Percentiles rank a stretch among this genome's conserved stretches.
These are phyloP conservation scores for Chaetomium tenue DNA, from an alignment of 495 filamentous ascomycete species.

Conservation along the genomic window DNA sequence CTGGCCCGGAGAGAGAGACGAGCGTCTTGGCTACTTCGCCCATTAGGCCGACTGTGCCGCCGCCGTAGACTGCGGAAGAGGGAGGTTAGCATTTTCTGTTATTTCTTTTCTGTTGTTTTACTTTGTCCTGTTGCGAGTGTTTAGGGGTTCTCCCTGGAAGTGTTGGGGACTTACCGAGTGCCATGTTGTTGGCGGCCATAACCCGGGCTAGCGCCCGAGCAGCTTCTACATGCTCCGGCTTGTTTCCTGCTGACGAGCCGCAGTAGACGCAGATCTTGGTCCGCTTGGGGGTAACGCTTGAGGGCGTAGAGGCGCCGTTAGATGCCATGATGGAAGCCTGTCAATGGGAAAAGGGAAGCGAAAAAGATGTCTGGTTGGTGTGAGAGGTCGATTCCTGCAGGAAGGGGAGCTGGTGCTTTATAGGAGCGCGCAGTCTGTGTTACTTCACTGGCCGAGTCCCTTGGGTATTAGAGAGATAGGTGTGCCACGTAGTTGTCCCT, in stretches of 20 bases:
- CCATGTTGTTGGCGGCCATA: constrained; percentile 71
- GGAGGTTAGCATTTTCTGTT: background rate
- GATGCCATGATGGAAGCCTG: constrained; percentile 40
- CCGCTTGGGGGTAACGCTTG: constrained; percentile 34
- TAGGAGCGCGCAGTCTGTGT: background rate
- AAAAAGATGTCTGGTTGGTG: background rate
- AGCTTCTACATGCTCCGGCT: constrained; percentile 66
- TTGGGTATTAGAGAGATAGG: background rate
- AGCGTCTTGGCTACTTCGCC: constrained; percentile 85
- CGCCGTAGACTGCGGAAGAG: constrained; percentile 71
- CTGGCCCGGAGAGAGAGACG: constrained; percentile 77
- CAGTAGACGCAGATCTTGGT: constrained; percentile 76
- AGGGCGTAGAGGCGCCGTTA: constrained; percentile 40
- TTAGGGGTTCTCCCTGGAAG: background rate
- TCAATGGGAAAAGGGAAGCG: background rate
- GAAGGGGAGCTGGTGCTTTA: background rate
- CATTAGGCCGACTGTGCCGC: constrained; percentile 93
- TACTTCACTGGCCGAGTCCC: constrained; percentile 5
- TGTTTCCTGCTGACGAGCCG: constrained; percentile 69
- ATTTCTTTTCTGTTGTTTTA: too few species aligned
- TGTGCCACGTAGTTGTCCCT: constrained; percentile 15
- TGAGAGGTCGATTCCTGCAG: background rate
- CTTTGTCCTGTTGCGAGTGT: background rate
- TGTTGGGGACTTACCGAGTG: constrained; percentile 49
- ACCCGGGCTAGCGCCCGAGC: constrained; percentile 72